Base-by-base conservation (phyloP, 345 rosid species). In the Barbarea vulgaris region DNA sequence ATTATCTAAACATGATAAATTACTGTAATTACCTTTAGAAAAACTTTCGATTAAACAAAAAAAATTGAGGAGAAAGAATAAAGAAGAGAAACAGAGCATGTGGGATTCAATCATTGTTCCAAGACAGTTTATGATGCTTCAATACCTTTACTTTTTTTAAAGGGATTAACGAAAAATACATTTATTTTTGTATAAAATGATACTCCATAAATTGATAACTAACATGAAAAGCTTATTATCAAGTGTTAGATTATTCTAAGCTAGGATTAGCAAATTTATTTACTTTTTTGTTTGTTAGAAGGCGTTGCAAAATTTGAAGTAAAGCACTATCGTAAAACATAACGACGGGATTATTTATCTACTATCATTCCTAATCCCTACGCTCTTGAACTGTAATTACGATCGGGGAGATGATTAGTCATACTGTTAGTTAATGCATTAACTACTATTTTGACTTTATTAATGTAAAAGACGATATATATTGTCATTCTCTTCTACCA, bases 71-170 rank as follows among this genome's bases (percentile, higher is more conserved):
- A 63, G 61, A 64, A 69, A 30, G 74, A 75, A 75, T 67, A 75
- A 75, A 75, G 74, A 67, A 33, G 21, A 70, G 27, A 71, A 64
- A 64, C 77, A 77, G 66, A 71, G 72, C 81, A 77, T 77, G 81
- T 77, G 81, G 28, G 73, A 56, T 71, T 64, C 54, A 77, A 77
- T 77, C 81, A 77, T 77, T 56, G 22, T 70, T 63, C 54, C 70
- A 64, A 64, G 39, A 69, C 65, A 53, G 22, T 64, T 63, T 74
- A 51, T 58, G 80, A 69, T 77, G 70, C 34, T 77, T 46, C 64
- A 62, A 66, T 75, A 51, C 21, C 53, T 73, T 63, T 60, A 19
- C 48, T 15, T 24, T 33, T 34, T 60, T 56, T 67, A 9, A 62
- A 61, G 28, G 6, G 34, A 62, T 61, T 69, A 62, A 7, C 51